Evolutionary conservation across 1,139 yeast species (phyloP), one percentile per base, ranked within the genome.

Genomic region (Ashbya aceris): DNA sequence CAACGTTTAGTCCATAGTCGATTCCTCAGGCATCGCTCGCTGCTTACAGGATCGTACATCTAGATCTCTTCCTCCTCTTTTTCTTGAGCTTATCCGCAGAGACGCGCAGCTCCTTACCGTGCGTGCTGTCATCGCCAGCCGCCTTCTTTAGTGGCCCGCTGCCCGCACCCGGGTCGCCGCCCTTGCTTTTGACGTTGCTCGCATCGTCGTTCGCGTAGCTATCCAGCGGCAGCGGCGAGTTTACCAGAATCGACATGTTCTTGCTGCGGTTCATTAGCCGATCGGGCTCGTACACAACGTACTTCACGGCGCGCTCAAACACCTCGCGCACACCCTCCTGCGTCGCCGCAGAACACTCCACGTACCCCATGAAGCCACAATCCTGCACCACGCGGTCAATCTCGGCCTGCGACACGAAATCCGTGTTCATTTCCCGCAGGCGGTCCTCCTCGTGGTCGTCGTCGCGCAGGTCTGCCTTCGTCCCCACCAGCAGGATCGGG

Each of bases 311-410:
- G 47, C 69, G 78, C 54, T 85, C 95, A 54, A 86, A 86, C 12
- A 86, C 80, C 45, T 81, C 84, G 58, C 81, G 80, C 41, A 81
- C 87, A 23, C 96, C 96, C 46, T 73, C 75, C 64, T 86, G 96
- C 26, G 93, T 82, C 14, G 91, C 83, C n/a, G 96, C 95, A 2
- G 95, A 84, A 63, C 96, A 87, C 66, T 87, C 96, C 49, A 83
- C 68, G 62, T 86, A 83, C 46, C 75, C 77, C 46, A 81, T 74
- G 32, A 94, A 83, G 2, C 84, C 82, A 43, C 82, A 67, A 31
- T 83, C 87, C 53, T 75, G 72, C 27, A 93, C 89, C 54, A 83
- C 67, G 51, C 76, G 73, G 36, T 64, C 62, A 30, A 91, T 95
- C 55, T 84, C 86, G 23, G 74, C 70, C 37, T 64, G 61, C 11